Percentiles rank a stretch among this genome's conserved stretches.
These are phyloP conservation scores for Gloeophyllum trabeum DNA, from an alignment of 768 basidiomycete species.

Conservation along the genomic window DNA sequence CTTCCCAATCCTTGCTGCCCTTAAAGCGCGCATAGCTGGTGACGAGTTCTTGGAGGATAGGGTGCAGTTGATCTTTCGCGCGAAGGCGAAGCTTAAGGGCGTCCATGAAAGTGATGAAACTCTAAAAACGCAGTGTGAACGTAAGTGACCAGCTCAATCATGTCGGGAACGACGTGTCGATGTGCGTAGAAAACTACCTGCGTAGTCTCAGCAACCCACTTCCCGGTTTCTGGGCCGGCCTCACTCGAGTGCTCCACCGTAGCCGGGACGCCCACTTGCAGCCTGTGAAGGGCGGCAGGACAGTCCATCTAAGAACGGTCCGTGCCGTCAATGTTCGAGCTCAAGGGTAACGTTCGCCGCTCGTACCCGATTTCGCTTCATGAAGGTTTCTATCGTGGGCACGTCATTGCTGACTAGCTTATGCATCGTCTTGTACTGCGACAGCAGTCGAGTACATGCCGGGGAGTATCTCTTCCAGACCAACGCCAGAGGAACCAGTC, in stretches of 20 bases:
- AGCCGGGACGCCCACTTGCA: constrained; percentile 90
- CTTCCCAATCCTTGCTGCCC: constrained; percentile 94
- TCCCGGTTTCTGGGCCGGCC: constrained; percentile 85
- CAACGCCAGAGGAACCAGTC: too few species aligned
- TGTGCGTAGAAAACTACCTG: constrained; percentile 54
- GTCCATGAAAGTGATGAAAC: constrained; percentile 98
- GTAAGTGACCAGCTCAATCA: background rate
- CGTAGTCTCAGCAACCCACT: constrained; percentile 97
- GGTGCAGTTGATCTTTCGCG: constrained; percentile 97
- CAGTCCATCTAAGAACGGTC: constrained; percentile 68
- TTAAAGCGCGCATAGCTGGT: constrained; percentile 91
- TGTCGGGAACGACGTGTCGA: too few species aligned
- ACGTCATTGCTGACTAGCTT: constrained; percentile 91
- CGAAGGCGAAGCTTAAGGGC: constrained; percentile 84
- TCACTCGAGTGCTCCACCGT: constrained; percentile 94
- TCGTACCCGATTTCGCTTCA: constrained; percentile 75
- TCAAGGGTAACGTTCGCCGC: too few species aligned
- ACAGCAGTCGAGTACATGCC: constrained; percentile 86
- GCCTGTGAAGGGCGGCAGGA: constrained; percentile 82
- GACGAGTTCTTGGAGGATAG: constrained; percentile 90
- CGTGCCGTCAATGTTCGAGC: too few species aligned
- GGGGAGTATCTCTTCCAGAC: constrained; percentile 77
- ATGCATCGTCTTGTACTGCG: constrained; percentile 95
- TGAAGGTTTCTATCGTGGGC: constrained; percentile 79
- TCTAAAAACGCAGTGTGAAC: constrained; percentile 38